Evolutionary conservation across 805 yeast genomes (phyloP).

Genomic region (Candida loeiensis): DNA sequence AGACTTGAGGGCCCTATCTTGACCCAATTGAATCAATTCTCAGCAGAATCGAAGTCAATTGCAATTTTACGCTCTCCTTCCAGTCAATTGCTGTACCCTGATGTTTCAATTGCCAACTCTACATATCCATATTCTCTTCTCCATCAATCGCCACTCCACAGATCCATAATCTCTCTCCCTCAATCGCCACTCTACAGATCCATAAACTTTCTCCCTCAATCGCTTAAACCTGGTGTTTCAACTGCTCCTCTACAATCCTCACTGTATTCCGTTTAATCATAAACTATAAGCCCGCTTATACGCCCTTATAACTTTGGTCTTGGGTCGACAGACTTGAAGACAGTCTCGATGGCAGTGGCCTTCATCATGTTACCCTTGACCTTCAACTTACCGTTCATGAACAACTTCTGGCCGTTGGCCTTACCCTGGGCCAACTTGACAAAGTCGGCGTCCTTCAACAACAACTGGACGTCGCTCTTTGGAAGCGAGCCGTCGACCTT

Average conservation of each 20-base stretch:
- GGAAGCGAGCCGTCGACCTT: slow-evolving; percentile 45
- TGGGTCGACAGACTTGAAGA: slow-evolving; percentile 52
- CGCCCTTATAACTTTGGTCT: slow-evolving; percentile 39
- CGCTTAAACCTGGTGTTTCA: neutral
- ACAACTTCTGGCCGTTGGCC: slow-evolving; percentile 80
- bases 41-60: too few species aligned
- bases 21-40: too few species aligned
- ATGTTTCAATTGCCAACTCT: neutral
- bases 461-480: slow-evolving; percentile 61
- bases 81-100: too few species aligned
- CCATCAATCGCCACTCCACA: too few species aligned
- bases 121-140: too few species aligned
- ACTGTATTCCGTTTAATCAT: slow-evolving; percentile 1
- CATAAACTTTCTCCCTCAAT: neutral
- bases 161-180: too few species aligned
- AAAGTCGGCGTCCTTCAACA: slow-evolving; percentile 65
- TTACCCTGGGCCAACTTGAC: slow-evolving; percentile 70
- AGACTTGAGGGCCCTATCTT: too few species aligned
- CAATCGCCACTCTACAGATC: too few species aligned
- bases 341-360: slow-evolving; percentile 71
- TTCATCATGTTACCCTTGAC: slow-evolving; percentile 89
- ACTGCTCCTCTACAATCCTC: neutral
- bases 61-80: too few species aligned
- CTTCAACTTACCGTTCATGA: slow-evolving; percentile 80
- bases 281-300: slow-evolving; percentile 10